These are phyloP conservation scores for Candolleomyces efflorescens DNA, from an alignment of 768 basidiomycete genomes.

Conservation along the genomic window DNA sequence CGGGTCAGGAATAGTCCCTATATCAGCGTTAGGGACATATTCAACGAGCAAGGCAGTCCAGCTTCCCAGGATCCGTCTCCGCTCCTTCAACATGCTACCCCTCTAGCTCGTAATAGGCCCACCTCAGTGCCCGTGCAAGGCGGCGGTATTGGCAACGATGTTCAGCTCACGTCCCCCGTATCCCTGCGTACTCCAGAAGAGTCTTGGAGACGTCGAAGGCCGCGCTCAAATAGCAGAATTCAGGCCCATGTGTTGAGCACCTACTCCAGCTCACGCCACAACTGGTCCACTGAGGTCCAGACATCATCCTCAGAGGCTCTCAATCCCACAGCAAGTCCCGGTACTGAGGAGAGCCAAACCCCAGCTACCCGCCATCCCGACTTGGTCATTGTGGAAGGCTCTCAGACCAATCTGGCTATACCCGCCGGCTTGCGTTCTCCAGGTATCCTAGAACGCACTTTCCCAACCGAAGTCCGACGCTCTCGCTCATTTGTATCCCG, in stretches of 20 bases:
- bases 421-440: not conserved
- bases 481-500: not conserved
- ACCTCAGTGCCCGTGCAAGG: not conserved
- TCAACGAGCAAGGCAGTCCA: not conserved
- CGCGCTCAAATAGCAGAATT: conserved; percentile 8
- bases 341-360: conserved; percentile 3
- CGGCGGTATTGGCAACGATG: not conserved
- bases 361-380: not conserved
- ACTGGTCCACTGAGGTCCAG: not conserved
- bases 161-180: not conserved
- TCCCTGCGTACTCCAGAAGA: not conserved
- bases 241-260: conserved; percentile 8
- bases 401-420: not conserved
- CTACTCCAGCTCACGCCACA: not conserved
- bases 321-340: not conserved
- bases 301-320: not conserved
- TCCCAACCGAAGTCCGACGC: not conserved
- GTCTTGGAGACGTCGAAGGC: not conserved
- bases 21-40: conserved; percentile 2
- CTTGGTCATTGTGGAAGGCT: not conserved
- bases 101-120: not conserved
- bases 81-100: not conserved
- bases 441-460: not conserved
- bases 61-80: not conserved
- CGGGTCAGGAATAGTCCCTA: conserved; percentile 3